Evolutionary conservation across 116 monocot species (phyloP).

Genomic region (Trichopus zeylanicus): DNA sequence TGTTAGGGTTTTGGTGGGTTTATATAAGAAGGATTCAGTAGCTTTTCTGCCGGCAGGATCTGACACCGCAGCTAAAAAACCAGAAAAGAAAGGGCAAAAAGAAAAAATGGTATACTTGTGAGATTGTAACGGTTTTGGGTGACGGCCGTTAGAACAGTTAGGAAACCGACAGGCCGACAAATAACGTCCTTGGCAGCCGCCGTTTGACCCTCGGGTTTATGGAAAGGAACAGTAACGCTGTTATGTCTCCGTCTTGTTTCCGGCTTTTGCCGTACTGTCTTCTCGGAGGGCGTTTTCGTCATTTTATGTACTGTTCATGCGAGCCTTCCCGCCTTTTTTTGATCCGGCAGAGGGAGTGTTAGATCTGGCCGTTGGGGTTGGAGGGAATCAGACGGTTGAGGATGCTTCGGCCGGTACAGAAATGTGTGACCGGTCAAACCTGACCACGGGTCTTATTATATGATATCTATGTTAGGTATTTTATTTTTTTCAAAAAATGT

Average conservation of each 20-base stretch:
- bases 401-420: too few relatives aligned
- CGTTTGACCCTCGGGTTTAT: slow-evolving; percentile 13
- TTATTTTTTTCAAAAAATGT: too few relatives aligned
- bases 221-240: not conserved
- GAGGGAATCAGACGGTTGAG: too few relatives aligned
- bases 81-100: slow-evolving; percentile 5
- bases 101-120: not conserved
- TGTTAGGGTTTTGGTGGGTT: not conserved
- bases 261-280: too few relatives aligned
- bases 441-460: too few relatives aligned
- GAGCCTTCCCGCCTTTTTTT: too few relatives aligned
- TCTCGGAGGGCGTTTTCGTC: too few relatives aligned
- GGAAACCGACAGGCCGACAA: slow-evolving; percentile 20
- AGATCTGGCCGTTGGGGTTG: too few relatives aligned
- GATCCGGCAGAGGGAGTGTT: too few relatives aligned
- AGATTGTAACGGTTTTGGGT: not conserved
- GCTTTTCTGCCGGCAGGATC: slow-evolving; percentile 15
- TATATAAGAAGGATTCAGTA: not conserved
- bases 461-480: too few relatives aligned
- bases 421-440: too few relatives aligned
- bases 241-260: not conserved
- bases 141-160: slow-evolving; percentile 8
- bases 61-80: slow-evolving; percentile 3
- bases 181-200: slow-evolving; percentile 30
- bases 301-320: too few relatives aligned